These are phyloP conservation scores for Aspergillus sp. DNA, from an alignment of 2,329 filamentous ascomycete species.

Conservation along the genomic window DNA sequence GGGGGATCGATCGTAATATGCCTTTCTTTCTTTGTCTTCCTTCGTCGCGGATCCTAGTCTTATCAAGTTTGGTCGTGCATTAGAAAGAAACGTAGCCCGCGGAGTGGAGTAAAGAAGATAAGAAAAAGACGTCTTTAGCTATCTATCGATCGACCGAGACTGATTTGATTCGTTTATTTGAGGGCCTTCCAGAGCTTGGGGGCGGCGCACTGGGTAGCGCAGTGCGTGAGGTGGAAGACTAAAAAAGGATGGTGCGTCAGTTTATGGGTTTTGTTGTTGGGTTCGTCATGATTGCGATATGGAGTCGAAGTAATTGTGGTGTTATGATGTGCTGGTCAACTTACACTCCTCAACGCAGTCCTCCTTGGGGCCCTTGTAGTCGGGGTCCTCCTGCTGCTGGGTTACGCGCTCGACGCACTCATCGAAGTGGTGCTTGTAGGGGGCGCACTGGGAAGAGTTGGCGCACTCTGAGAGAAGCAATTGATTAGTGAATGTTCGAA, in stretches of 20 bases:
- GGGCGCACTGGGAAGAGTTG: slow-evolving; percentile 79
- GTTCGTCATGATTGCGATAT: neutral
- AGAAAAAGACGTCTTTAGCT: slow-evolving; percentile 1
- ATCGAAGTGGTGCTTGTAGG: slow-evolving; percentile 95
- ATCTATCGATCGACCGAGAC: too few species aligned
- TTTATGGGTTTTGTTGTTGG: neutral
- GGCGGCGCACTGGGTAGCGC: slow-evolving; percentile 87
- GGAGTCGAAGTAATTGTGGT: too few species aligned
- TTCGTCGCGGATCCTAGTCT: too few species aligned
- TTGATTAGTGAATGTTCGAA: neutral
- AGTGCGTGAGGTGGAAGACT: slow-evolving; percentile 99
- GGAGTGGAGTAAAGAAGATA: slow-evolving; percentile 11
- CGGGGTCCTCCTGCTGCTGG: slow-evolving; percentile 64
- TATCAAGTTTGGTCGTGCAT: too few species aligned
- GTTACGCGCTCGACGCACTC: slow-evolving; percentile 96
- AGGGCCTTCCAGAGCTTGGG: slow-evolving; percentile 93
- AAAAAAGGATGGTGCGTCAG: slow-evolving; percentile 22
- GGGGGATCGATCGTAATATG: too few species aligned
- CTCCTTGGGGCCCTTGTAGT: slow-evolving; percentile 75
- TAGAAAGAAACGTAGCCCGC: too few species aligned
- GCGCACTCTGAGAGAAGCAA: slow-evolving; percentile 70
- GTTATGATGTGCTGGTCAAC: slow-evolving; percentile 42
- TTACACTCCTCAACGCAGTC: slow-evolving; percentile 99
- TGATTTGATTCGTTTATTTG: slow-evolving; percentile 68
- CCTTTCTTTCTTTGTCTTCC: too few species aligned